Evolutionary conservation across 2,329 filamentous ascomycete genomes (phyloP).

Genomic region (Tolypocladium guangdongense): DNA sequence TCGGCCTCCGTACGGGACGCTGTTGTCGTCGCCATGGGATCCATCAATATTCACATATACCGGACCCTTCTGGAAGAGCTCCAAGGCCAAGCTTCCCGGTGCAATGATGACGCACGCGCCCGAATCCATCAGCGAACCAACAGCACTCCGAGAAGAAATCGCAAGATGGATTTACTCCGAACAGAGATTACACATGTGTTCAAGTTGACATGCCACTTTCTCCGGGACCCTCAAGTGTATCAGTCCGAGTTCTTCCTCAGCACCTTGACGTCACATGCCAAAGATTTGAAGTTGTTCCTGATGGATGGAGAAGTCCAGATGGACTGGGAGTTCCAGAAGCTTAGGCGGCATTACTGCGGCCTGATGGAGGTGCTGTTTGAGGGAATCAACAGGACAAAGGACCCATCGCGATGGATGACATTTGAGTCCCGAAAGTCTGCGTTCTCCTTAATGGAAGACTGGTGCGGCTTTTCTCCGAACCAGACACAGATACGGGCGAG

Average conservation of each 20-base stretch:
- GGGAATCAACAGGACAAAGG: constrained; percentile 73
- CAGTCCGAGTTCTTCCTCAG: constrained; percentile 83
- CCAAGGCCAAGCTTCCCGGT: constrained; percentile 73
- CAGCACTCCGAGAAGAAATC: constrained; percentile 71
- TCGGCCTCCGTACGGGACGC: constrained; percentile 78
- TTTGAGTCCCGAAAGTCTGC: constrained; percentile 94
- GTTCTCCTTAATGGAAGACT: constrained; percentile 96
- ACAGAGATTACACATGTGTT: constrained; percentile 97
- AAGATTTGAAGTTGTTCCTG: constrained; percentile 85
- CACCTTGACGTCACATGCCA: constrained; percentile 81
- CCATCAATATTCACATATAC: constrained; percentile 91
- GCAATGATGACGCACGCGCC: constrained; percentile 78
- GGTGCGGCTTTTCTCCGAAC: constrained; percentile 95
- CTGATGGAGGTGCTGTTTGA: constrained; percentile 89
- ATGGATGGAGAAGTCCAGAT: constrained; percentile 92
- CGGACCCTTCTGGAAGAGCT: constrained; percentile 82
- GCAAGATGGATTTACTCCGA: constrained; percentile 73
- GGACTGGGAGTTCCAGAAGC: constrained; percentile 86
- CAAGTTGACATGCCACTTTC: constrained; percentile 81
- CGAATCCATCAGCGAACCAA: constrained; percentile 78
- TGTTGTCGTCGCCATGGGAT: constrained; percentile 83
- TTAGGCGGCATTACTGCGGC: constrained; percentile 88
- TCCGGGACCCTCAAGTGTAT: constrained; percentile 67
- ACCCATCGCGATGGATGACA: constrained; percentile 89
- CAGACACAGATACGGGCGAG: constrained; percentile 69